Conservation (phyloP, 352 stramenopile genomes). For the Phytophthora crassamura region DNA sequence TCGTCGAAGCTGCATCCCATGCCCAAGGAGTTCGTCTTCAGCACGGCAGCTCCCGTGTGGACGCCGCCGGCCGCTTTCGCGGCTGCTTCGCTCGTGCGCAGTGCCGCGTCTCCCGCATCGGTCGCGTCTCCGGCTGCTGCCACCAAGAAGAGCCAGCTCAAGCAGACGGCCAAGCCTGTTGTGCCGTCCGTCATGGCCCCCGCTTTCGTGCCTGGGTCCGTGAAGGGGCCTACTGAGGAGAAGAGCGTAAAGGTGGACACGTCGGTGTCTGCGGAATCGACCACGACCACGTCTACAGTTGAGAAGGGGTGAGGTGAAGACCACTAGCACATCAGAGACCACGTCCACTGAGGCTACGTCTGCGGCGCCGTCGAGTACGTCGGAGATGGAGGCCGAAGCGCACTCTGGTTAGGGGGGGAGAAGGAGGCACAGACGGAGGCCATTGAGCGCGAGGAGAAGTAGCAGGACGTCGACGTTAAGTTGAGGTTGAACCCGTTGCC, state of each 20-base stretch:
- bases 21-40: conserved; percentile 76
- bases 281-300: conserved; percentile 5
- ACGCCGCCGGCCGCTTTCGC: conserved; percentile 34
- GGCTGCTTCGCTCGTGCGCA: not conserved
- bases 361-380: conserved; percentile 32
- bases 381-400: too few relatives aligned
- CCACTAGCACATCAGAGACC: conserved; percentile 7
- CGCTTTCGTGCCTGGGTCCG: conserved; percentile 36
- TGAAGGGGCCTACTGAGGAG: conserved; percentile 32
- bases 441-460: conserved; percentile 25
- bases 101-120: not conserved
- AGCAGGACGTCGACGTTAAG: conserved; percentile 30
- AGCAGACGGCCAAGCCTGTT: conserved; percentile 64
- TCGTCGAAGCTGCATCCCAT: conserved; percentile 63
- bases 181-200: conserved; percentile 58
- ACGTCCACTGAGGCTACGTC: conserved; percentile 37
- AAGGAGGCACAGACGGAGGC: conserved; percentile 11
- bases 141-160: conserved; percentile 47
- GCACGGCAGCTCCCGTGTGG: conserved; percentile 55
- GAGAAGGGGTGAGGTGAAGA: conserved; percentile 16
- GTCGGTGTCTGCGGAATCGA: not conserved
- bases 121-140: conserved; percentile 15
- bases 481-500: conserved; percentile 10
- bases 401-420: conserved; percentile 25
- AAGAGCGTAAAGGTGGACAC: conserved; percentile 23